Conservation (phyloP, 495 filamentous ascomycete species). For the Mycothermus thermophilus region DNA sequence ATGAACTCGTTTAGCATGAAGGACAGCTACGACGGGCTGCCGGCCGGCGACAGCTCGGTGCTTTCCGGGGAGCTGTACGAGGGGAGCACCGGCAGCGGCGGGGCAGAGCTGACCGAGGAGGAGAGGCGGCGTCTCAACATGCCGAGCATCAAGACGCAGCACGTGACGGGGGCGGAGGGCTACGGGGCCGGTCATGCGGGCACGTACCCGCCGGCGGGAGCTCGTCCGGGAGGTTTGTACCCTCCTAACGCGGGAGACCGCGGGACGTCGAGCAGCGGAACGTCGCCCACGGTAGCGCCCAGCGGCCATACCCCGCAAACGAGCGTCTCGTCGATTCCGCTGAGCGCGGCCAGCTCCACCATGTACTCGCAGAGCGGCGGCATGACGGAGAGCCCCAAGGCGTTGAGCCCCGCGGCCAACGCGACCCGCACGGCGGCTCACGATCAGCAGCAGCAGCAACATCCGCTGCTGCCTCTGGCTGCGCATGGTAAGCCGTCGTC, state of each 20-base stretch:
- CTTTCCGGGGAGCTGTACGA: slow-evolving; percentile 74
- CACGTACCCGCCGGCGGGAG: slow-evolving; percentile 70
- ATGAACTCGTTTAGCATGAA: slow-evolving; percentile 75
- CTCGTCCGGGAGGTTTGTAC: slow-evolving; percentile 40
- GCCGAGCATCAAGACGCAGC: slow-evolving; percentile 61
- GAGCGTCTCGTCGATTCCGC: slow-evolving; percentile 33
- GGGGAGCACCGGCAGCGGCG: slow-evolving; percentile 39
- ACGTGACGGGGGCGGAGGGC: slow-evolving; percentile 37
- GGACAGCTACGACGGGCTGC: slow-evolving; percentile 45
- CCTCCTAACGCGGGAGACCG: slow-evolving; percentile 44
- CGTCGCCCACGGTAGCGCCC: slow-evolving; percentile 29
- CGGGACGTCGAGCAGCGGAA: slow-evolving; percentile 40
- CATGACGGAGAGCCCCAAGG: slow-evolving; percentile 79
- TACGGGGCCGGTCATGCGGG: slow-evolving; percentile 34
- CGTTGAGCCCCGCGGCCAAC: slow-evolving; percentile 51
- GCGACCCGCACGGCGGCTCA: too few relatives aligned
- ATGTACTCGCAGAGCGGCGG: slow-evolving; percentile 55
- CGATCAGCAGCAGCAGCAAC: slow-evolving; percentile 15
- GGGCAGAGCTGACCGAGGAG: slow-evolving; percentile 34
- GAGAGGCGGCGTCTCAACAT: slow-evolving; percentile 43
- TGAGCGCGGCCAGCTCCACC: slow-evolving; percentile 38
- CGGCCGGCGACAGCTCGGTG: slow-evolving; percentile 41
- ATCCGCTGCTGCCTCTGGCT: slow-evolving; percentile 25
- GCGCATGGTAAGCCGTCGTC: slow-evolving; percentile 26
- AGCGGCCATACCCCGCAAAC: slow-evolving; percentile 34